Evolutionary conservation across 331 rosid genomes (phyloP), one percentile per base, ranked within the genome.

Genomic region (Spiraea crenata): DNA sequence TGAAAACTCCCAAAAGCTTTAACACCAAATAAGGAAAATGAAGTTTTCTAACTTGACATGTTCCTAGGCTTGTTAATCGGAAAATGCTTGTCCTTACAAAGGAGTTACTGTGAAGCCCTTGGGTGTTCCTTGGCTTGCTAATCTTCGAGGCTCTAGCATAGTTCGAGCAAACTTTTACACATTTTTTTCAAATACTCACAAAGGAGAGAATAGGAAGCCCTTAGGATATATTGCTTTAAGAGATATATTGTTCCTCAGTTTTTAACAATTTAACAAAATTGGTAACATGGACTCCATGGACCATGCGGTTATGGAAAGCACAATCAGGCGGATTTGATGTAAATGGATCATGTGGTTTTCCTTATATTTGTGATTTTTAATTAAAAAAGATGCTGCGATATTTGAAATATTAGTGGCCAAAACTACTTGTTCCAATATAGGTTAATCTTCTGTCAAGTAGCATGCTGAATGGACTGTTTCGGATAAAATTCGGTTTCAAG

Each of bases 11-110:
- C 9, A 40, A 2, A 2, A 1, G n/a, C n/a, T 54, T 54, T 19
- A 7, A 40, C 35, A 3, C n/a, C 34, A 41, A 55, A 40, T 14
- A 7, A 55, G 37, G 63, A 17, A 3, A 5, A 40, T 17, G 40
- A 69, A 69, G 4, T 67, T 49, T 67, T 66, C 71, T 16, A 51
- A 67, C 20, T n/a, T 17, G 6, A 19, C 39, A 15, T 39, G 6
- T 35, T 66, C 16, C 3, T n/a, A 16, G n/a, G 61, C 72, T 67
- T 10, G 45, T 13, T 31, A 8, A 13, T 58, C 40, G 61, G 9
- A 12, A 12, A 25, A 25, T 25, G 11, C 39, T 25, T 25, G 6
- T 5, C 9, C 2, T 3, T 56, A 3, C 20, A 16, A 25, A 25
- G 31, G 31, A 25, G 31, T 0, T 25, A 25, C 31, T 25, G 31